Evolutionary conservation across 768 basidiomycete species (phyloP).

Genomic region (Boletus speciosus): DNA sequence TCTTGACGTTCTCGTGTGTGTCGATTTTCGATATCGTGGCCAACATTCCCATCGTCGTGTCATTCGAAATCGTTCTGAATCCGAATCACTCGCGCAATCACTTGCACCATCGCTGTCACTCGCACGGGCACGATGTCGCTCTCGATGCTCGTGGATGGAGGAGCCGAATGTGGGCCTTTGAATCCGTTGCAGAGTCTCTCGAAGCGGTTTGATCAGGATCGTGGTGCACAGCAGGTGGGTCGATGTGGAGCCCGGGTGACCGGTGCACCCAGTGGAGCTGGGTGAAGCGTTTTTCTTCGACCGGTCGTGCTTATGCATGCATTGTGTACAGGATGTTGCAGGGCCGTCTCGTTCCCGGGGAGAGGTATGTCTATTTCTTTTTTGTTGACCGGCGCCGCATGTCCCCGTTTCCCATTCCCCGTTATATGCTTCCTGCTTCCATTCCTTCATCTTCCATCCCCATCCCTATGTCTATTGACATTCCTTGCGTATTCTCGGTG

Average conservation of each 20-base stretch:
- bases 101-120: neutral
- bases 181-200: constrained; percentile 79
- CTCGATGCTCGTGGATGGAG: constrained; percentile 63
- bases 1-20: neutral
- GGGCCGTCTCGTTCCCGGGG: constrained; percentile 41
- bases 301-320: constrained; percentile 1
- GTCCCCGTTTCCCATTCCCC: neutral
- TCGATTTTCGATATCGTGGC: neutral
- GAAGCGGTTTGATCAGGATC: constrained; percentile 76
- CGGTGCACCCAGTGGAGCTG: neutral
- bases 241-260: constrained; percentile 4
- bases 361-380: constrained; percentile 40
- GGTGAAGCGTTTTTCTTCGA: neutral
- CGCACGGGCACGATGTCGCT: constrained; percentile 55
- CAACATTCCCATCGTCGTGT: neutral
- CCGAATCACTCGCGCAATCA: neutral
- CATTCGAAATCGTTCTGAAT: neutral
- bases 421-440: neutral
- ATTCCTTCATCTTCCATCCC: constrained; percentile 3
- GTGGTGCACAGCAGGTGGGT: constrained; percentile 72
- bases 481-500: neutral
- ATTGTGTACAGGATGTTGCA: constrained; percentile 59
- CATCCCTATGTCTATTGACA: neutral
- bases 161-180: constrained; percentile 79
- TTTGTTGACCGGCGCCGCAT: constrained; percentile 8